Evolutionary conservation across 768 basidiomycete genomes (phyloP).

Genomic region (Fibroporia radiculosa): DNA sequence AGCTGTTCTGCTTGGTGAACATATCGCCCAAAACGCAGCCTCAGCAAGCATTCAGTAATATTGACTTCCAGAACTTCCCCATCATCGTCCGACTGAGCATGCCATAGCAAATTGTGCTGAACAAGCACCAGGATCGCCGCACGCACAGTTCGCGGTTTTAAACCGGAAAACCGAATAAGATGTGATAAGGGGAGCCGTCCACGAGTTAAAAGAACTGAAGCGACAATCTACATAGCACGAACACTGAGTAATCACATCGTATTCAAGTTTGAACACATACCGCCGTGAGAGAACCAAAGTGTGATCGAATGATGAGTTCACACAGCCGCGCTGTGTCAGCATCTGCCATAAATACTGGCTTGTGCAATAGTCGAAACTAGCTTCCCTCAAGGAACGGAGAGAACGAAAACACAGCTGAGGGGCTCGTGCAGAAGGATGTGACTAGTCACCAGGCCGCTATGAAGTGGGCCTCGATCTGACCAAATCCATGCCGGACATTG

Average conservation of each 20-base stretch:
- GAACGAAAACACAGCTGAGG: too few relatives aligned
- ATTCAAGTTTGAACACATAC: constrained; percentile 33
- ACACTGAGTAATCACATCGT: too few relatives aligned
- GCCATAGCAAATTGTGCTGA: constrained; percentile 91
- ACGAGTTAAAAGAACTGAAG: constrained; percentile 63
- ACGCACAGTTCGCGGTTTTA: constrained; percentile 62
- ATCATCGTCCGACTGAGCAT: constrained; percentile 62
- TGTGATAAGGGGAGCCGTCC: constrained; percentile 74
- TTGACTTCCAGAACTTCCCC: constrained; percentile 79
- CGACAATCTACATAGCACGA: constrained; percentile 50
- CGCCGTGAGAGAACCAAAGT: constrained; percentile 59
- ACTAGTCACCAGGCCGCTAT: too few relatives aligned
- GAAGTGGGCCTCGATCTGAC: too few relatives aligned
- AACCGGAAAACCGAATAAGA: constrained; percentile 57
- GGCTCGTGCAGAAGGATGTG: neutral
- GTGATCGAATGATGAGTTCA: constrained; percentile 51
- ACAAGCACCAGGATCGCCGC: constrained; percentile 70
- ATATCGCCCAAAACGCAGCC: constrained; percentile 79
- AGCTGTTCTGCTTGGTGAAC: constrained; percentile 64
- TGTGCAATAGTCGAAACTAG: too few relatives aligned
- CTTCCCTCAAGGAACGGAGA: too few relatives aligned
- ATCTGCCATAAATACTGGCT: too few relatives aligned
- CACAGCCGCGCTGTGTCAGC: constrained; percentile 54
- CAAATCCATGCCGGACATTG: neutral
- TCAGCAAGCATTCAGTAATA: constrained; percentile 71